These are phyloP conservation scores for Hypoxylon sp. DNA, from an alignment of 2,329 filamentous ascomycete genomes.

Conservation along the genomic window DNA sequence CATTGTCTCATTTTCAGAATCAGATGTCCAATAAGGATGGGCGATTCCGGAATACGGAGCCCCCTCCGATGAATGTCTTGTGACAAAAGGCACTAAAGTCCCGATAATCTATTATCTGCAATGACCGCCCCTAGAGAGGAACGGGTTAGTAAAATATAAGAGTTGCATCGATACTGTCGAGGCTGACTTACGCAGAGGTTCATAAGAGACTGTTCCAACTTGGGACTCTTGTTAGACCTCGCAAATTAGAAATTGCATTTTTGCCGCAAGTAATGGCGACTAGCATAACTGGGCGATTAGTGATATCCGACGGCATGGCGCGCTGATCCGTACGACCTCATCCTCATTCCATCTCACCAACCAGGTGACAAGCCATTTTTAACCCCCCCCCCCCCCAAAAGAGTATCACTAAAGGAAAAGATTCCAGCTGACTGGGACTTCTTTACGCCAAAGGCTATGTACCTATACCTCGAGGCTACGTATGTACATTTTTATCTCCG, in stretches of 20 bases:
- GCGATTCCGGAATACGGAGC: too few relatives aligned
- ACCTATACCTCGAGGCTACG: not conserved
- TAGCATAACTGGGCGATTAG: not conserved
- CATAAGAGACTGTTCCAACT: not conserved
- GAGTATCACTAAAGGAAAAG: constrained; percentile 15
- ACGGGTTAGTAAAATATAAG: not conserved
- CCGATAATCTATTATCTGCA: not conserved
- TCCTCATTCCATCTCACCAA: constrained; percentile 18
- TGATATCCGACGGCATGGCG: not conserved
- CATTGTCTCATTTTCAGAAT: not conserved
- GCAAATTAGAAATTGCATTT: not conserved
- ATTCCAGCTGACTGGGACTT: constrained; percentile 8
- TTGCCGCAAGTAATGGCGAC: not conserved
- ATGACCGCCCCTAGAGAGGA: not conserved
- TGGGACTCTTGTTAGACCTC: not conserved
- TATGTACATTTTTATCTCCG: not conserved
- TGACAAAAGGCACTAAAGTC: not conserved
- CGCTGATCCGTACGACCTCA: constrained; percentile 5
- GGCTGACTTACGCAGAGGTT: not conserved
- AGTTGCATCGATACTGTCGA: not conserved
- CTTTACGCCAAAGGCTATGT: constrained; percentile 1
- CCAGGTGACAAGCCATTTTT: constrained; percentile 11
- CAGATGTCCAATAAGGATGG: too few relatives aligned
- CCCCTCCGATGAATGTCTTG: too few relatives aligned
- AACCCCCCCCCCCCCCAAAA: too few relatives aligned